phyloP scores from a whole-genome alignment of 805 yeast species.

The Maudiozyma bulderi region DNA sequence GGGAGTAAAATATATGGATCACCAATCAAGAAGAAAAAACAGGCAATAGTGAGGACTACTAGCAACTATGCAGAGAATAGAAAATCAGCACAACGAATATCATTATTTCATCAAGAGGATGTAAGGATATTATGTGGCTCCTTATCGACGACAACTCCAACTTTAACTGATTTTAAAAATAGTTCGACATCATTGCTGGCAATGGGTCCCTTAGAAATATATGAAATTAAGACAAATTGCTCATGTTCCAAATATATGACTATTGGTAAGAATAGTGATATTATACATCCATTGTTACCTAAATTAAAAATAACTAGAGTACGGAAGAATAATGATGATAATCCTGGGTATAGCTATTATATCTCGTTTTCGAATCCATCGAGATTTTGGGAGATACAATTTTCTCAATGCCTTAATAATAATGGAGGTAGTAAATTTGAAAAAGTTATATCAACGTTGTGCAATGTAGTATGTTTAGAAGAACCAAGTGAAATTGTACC shows the following conservation, averaged over 20 bases:
- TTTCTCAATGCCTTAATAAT: constrained; percentile 12
- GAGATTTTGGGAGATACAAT: constrained; percentile 56
- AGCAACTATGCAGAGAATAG: constrained; percentile 6
- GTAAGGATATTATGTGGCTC: constrained; percentile 18
- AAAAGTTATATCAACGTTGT: constrained; percentile 21
- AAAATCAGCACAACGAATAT: constrained; percentile 24
- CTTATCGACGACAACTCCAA: not conserved
- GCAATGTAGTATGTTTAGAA: constrained; percentile 4
- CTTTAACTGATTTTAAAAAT: not conserved
- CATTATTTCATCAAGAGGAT: constrained; percentile 20
- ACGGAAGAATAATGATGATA: constrained; percentile 5
- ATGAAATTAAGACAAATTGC: constrained; percentile 13
- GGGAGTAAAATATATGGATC: not conserved
- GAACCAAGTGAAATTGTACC: not conserved
- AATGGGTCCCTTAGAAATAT: constrained; percentile 25
- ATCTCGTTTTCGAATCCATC: constrained; percentile 66
- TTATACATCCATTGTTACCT: constrained; percentile 68
- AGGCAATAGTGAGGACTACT: not conserved
- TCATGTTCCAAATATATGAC: constrained; percentile 20
- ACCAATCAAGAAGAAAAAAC: not conserved
- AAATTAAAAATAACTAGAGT: constrained; percentile 46
- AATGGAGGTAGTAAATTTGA: constrained; percentile 20
- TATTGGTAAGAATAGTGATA: constrained; percentile 24
- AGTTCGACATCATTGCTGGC: constrained; percentile 10
- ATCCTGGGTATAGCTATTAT: constrained; percentile 36